Base-by-base conservation (phyloP, 371 early-diverging fungal species). In the Haplosporangium sp. region DNA sequence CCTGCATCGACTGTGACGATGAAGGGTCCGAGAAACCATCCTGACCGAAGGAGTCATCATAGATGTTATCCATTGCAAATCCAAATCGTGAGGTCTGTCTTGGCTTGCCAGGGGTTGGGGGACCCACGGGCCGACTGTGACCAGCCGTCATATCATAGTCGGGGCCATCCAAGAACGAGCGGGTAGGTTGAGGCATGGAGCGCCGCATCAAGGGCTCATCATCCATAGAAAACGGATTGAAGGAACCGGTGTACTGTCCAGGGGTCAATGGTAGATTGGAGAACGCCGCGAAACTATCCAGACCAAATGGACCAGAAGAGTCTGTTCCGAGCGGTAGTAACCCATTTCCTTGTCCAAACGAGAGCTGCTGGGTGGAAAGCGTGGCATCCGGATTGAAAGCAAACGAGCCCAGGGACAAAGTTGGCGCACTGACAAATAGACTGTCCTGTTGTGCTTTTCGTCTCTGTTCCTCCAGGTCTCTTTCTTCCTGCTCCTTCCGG, bases 1-100 rank as follows among this genome's bases (percentile, higher is more conserved):
- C 89, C 52, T 87, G 84, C 82, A 85, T 85, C 36, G 82, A 82
- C 59, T 75, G 80, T 41, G 73, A 54, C 29, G 29, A 29, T 18
- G 71, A 65, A 42, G 75, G 64, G 14, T 75, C 70, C 18, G 67
- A 50, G 11, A 57, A 70, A 37, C 57, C 65, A 10, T 67, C 80
- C 8, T 56, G 48, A 21, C 61, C 64, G 37, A 50, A 59, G 8
- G 79, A 48, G 10, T 68, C 57, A 37, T 14, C 48, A 41, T 72
- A 64, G 45, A 62, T 59, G 36, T 56, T 69, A 18, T 79, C 83
- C 55, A 67, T 73, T 1, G 83, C 83, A 56, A 83, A 83, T 16
- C 76, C 83, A 38, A 83, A 83, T 6, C 83, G 82, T 41, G 83
- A 83, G 12, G 81, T 62, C 42, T 80, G 80, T 21, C 83, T 59